Evolutionary conservation across 257 asterid species (phyloP).

Genomic region (Fraxinus cuspidata): DNA sequence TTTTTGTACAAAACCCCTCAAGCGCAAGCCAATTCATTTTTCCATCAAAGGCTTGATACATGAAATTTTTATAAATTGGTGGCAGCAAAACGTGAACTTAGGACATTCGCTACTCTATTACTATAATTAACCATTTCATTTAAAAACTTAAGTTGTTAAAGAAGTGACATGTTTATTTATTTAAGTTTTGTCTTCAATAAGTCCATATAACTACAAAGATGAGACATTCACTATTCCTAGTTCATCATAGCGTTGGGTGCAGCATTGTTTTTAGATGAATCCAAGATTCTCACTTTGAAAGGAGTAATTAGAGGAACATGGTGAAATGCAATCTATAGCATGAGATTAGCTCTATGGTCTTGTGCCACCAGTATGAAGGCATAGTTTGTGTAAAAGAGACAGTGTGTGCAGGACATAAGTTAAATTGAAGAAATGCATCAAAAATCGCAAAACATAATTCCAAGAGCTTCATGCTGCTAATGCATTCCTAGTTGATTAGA

Average conservation of each 20-base stretch:
- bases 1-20: not conserved
- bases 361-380: not conserved
- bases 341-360: not conserved
- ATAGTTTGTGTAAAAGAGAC: not conserved
- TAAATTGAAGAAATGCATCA: not conserved
- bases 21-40: not conserved
- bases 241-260: conserved; percentile 16
- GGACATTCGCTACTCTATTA: not conserved
- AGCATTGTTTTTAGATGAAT: not conserved
- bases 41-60: not conserved
- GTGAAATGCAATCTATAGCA: not conserved
- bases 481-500: not conserved
- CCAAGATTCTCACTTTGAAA: not conserved
- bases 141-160: not conserved
- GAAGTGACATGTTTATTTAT: not conserved
- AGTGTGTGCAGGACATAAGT: not conserved
- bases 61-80: not conserved
- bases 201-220: not conserved
- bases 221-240: conserved; percentile 19
- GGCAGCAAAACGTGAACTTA: not conserved
- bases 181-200: not conserved
- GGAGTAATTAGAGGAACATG: not conserved
- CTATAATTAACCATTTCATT: not conserved
- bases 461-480: not conserved
- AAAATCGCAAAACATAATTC: not conserved